Conservation (phyloP, 2,329 filamentous ascomycete genomes). For the Clarireedia hainanense region DNA sequence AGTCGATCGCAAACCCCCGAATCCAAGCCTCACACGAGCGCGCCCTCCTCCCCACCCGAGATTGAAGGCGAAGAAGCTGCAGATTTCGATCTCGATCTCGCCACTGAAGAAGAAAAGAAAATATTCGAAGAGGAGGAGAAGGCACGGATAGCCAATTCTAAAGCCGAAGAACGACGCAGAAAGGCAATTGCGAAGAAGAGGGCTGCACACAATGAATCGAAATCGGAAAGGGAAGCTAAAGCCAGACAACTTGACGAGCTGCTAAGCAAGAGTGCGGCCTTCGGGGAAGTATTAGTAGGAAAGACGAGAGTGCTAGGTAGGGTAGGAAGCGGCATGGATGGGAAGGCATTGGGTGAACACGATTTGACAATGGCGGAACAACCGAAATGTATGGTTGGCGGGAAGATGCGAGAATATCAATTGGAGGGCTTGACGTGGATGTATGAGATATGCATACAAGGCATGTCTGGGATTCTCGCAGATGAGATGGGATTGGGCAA, state of each 20-base stretch:
- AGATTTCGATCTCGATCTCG: slow-evolving; percentile 16
- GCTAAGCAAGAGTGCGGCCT: slow-evolving; percentile 50
- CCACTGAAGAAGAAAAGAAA: slow-evolving; percentile 23
- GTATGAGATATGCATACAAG: slow-evolving; percentile 55
- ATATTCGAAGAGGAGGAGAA: slow-evolving; percentile 38
- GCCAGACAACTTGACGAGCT: slow-evolving; percentile 52
- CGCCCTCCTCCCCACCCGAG: slow-evolving; percentile 22
- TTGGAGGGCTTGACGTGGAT: slow-evolving; percentile 94
- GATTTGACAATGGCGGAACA: slow-evolving; percentile 76
- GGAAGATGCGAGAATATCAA: slow-evolving; percentile 90
- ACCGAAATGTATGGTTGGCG: slow-evolving; percentile 75
- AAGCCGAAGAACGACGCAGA: slow-evolving; percentile 30
- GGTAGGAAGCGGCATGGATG: slow-evolving; percentile 52
- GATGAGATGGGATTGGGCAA: slow-evolving; percentile 58
- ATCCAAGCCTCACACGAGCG: slow-evolving; percentile 19
- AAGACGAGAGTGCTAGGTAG: slow-evolving; percentile 56
- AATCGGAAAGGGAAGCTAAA: slow-evolving; percentile 48
- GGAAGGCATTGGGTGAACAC: slow-evolving; percentile 52
- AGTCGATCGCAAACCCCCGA: slow-evolving; percentile 13
- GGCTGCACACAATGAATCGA: slow-evolving; percentile 37
- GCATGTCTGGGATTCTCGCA: slow-evolving; percentile 53
- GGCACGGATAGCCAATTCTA: slow-evolving; percentile 39
- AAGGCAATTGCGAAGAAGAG: slow-evolving; percentile 35
- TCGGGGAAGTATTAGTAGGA: slow-evolving; percentile 54
- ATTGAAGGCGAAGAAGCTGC: slow-evolving; percentile 5